Base-by-base conservation (phyloP, 1,139 yeast species). In the Candida mesenterica region DNA sequence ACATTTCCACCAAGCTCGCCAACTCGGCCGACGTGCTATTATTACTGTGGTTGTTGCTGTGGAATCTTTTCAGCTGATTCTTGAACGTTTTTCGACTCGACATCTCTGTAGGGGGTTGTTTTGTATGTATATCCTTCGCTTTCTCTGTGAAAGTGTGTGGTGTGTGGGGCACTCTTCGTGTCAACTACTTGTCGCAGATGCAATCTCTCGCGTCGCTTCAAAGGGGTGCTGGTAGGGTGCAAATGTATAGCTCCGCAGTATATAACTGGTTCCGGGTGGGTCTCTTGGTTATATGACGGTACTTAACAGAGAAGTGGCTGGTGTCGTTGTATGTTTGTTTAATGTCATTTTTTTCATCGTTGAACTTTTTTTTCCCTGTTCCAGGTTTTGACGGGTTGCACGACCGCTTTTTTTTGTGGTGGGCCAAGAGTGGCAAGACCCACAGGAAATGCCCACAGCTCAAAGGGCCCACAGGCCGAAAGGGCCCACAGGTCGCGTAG, bases 1-100 rank as follows among this genome's bases (percentile, higher is more conserved):
- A 90, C 72, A 92, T 72, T 60, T 92, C 97, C 38, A 73, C 65
- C 53, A 92, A 75, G 33, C 84, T 76, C 42, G 72, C 64, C 50
- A 88, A 68, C 45, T 67, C 68, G 32, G 46, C 43, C 22, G 53
- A 40, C 30, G 49, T 45, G 36, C 42, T 48, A 36, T 40, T 45
- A 28, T 26, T 33, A 19, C 22, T 19, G 22, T 19, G 22, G 23
- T 35, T 34, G 35, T 43, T 41, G 43, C 45, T 60, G 45, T 59
- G 63, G 52, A 59, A 61, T 60, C 68, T 68, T 56, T 71, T 75
- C 53, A 68, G 69, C 45, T 69, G 73, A 51, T 64, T 70, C 55
- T 63, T 67, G 52, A 59, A 59, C 39, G 62, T 46, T 59, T 63
- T 67, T 65, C 72, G 72, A 55, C 48, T 41, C 34, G 49, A 44